Evolutionary conservation across 495 filamentous ascomycete genomes (phyloP).

Genomic region (Daldinia concentrica): DNA sequence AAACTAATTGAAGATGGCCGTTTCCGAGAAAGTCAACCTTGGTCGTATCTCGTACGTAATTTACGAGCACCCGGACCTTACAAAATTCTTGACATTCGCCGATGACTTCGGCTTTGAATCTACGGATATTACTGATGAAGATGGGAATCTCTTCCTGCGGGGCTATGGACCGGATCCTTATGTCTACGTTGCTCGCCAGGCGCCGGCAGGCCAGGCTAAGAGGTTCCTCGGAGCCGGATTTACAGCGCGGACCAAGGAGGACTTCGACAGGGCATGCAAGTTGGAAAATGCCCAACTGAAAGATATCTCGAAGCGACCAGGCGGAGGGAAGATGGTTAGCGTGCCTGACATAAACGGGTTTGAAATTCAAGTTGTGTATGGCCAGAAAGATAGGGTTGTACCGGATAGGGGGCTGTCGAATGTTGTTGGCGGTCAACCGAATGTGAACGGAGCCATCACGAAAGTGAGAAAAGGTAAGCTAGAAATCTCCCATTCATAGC

Average conservation of each 20-base stretch:
- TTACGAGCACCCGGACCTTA: background rate
- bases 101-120: background rate
- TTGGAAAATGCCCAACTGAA: background rate
- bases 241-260: background rate
- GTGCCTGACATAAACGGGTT: background rate
- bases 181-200: background rate
- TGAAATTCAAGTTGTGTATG: background rate
- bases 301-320: background rate
- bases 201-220: background rate
- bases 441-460: background rate
- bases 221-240: background rate
- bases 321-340: background rate
- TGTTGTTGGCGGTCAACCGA: background rate
- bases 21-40: background rate
- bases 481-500: too few relatives aligned
- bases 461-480: background rate
- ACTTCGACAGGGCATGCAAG: background rate
- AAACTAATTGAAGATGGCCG: background rate
- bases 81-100: background rate
- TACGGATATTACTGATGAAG: background rate
- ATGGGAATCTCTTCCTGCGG: background rate
- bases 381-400: background rate
- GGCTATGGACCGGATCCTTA: background rate
- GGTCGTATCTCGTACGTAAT: background rate
- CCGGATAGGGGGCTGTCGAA: background rate